Evolutionary conservation across 306 rosid species (phyloP).

Genomic region (Malus fusca): DNA sequence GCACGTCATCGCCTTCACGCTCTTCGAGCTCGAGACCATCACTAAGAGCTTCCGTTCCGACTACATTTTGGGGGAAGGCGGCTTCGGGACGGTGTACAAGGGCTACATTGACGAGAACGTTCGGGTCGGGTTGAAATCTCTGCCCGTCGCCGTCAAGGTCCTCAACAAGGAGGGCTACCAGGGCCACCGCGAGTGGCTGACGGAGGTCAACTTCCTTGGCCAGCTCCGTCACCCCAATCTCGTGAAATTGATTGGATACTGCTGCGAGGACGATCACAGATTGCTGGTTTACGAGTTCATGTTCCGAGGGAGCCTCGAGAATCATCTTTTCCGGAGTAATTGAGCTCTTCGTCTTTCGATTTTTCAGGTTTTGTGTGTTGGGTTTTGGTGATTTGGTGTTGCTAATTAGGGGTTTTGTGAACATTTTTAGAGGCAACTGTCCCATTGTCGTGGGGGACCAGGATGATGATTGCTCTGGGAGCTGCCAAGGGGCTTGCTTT

Average conservation of each 20-base stretch:
- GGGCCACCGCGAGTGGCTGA: slow-evolving; percentile 99
- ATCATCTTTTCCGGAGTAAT: slow-evolving; percentile 92
- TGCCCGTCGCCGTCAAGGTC: slow-evolving; percentile 94
- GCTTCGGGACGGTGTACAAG: slow-evolving; percentile 93
- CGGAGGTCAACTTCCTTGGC: slow-evolving; percentile 96
- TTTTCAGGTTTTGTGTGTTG: neutral
- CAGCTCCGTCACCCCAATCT: slow-evolving; percentile 96
- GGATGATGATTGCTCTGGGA: slow-evolving; percentile 95
- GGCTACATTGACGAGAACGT: slow-evolving; percentile 98
- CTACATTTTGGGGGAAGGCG: slow-evolving; percentile 95
- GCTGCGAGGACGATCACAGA: slow-evolving; percentile 97
- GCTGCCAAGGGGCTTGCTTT: slow-evolving; percentile 98
- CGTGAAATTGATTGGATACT: slow-evolving; percentile 93
- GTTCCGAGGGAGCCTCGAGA: slow-evolving; percentile 97
- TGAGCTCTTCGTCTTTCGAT: neutral
- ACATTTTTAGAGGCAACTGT: slow-evolving; percentile 57
- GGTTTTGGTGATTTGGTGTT: neutral
- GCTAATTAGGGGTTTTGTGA: neutral
- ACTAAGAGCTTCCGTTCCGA: slow-evolving; percentile 93
- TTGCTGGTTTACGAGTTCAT: slow-evolving; percentile 94
- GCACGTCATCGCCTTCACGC: slow-evolving; percentile 84
- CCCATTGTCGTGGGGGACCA: slow-evolving; percentile 78
- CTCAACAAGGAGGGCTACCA: slow-evolving; percentile 94
- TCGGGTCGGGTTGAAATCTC: slow-evolving; percentile 90
- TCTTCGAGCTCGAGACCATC: slow-evolving; percentile 88